These are phyloP conservation scores for Steccherinum ochraceum DNA, from an alignment of 768 basidiomycete genomes.

Conservation along the genomic window DNA sequence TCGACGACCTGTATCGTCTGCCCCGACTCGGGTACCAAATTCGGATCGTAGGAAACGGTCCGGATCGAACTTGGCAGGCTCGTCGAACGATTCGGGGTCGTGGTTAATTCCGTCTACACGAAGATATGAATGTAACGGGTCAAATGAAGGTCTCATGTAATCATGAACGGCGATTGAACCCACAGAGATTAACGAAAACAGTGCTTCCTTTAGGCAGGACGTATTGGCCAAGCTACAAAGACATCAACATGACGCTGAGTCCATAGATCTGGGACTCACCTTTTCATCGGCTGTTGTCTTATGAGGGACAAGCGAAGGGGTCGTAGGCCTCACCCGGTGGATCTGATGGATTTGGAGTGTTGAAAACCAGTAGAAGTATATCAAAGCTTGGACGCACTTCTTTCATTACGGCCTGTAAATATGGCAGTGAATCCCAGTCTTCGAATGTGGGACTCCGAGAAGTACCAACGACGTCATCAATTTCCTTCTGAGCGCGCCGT, in stretches of 20 bases:
- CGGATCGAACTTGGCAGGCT: not conserved
- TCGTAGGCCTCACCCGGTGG: not conserved
- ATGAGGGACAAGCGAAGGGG: not conserved
- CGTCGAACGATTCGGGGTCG: not conserved
- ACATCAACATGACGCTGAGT: not conserved
- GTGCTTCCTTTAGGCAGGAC: not conserved
- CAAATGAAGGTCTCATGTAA: not conserved
- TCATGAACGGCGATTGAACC: not conserved
- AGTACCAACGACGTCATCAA: conserved; percentile 48
- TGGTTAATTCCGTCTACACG: not conserved
- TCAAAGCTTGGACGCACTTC: conserved; percentile 28
- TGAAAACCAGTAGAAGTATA: not conserved
- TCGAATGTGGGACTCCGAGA: conserved; percentile 48
- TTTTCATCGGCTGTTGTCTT: not conserved
- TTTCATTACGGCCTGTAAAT: conserved; percentile 42
- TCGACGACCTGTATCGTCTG: not conserved
- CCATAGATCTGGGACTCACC: not conserved
- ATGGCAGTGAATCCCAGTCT: conserved; percentile 47
- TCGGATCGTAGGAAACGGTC: not conserved
- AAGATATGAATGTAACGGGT: not conserved
- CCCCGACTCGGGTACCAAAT: not conserved
- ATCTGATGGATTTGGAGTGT: not conserved
- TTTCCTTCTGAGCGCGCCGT: conserved; percentile 50
- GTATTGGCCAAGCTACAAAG: not conserved
- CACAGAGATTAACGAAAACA: not conserved